phyloP scores from a whole-genome alignment of 371 early-diverging fungal species.

The Capillidium rhysosporum region DNA sequence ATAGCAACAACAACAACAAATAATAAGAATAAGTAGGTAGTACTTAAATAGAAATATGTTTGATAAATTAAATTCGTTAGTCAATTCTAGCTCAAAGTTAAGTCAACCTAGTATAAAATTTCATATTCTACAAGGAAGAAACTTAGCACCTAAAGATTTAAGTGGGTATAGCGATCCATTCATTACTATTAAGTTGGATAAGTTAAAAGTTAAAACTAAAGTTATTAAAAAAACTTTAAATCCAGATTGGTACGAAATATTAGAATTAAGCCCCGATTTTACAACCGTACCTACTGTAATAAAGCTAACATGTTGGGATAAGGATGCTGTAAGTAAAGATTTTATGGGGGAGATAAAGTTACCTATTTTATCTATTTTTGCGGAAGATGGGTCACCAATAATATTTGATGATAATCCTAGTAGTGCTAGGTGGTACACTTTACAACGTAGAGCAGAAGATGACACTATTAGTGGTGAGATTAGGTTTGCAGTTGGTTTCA shows the following conservation, averaged over 20 bases:
- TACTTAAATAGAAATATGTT: too few relatives aligned
- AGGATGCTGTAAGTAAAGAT: constrained; percentile 32
- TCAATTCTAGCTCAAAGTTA: too few relatives aligned
- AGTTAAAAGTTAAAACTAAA: constrained; percentile 18
- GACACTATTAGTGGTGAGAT: constrained; percentile 20
- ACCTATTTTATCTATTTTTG: constrained; percentile 28
- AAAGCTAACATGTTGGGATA: constrained; percentile 36
- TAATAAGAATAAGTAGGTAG: too few relatives aligned
- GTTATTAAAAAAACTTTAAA: constrained; percentile 41
- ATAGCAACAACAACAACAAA: too few relatives aligned
- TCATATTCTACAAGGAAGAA: constrained; percentile 7
- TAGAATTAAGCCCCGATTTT: constrained; percentile 34
- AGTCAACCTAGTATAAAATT: constrained; percentile 7
- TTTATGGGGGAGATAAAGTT: constrained; percentile 40
- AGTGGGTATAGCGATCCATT: constrained; percentile 13
- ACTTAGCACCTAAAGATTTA: constrained; percentile 10
- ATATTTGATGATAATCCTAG: constrained; percentile 5
- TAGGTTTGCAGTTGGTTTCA: constrained; percentile 12
- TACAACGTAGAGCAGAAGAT: constrained; percentile 7
- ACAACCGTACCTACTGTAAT: constrained; percentile 19
- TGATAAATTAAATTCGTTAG: too few relatives aligned
- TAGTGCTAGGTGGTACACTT: constrained; percentile 1
- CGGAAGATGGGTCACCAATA: constrained; percentile 15
- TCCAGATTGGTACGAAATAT: constrained; percentile 55
- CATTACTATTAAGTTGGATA: constrained; percentile 7